A percentile compares a stretch with the other conserved stretches of the same genome.
phyloP scores from a whole-genome alignment of 768 basidiomycete species.

The Tricholoma sp. region DNA sequence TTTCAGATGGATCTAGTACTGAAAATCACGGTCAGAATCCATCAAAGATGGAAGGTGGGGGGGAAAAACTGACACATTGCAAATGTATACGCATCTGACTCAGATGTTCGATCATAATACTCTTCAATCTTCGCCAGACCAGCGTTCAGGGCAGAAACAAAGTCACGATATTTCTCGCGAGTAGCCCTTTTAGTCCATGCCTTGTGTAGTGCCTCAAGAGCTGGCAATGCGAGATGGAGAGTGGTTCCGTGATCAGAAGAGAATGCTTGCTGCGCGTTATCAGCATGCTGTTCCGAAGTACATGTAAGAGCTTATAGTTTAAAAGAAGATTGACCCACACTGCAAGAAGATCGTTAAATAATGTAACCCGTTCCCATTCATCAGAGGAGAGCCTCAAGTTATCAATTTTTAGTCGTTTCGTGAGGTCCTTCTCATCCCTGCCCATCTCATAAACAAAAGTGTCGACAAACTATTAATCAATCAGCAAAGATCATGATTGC shows the following conservation, averaged over 20 bases:
- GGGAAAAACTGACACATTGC: not conserved
- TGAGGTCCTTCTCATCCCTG: not conserved
- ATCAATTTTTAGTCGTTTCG: not conserved
- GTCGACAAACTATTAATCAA: not conserved
- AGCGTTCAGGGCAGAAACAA: not conserved
- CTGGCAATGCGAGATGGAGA: not conserved
- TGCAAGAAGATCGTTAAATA: not conserved
- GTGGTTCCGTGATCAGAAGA: not conserved
- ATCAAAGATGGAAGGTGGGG: too few species aligned
- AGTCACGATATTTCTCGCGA: not conserved
- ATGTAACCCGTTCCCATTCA: not conserved
- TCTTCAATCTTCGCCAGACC: slow-evolving; percentile 1
- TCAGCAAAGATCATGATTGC: not conserved
- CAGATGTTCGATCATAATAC: not conserved
- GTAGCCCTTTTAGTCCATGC: not conserved
- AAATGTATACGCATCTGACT: slow-evolving; percentile 1
- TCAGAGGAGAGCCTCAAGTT: not conserved
- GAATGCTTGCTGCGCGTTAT: not conserved
- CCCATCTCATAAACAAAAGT: slow-evolving; percentile 1
- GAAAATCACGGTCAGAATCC: not conserved
- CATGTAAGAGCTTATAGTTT: not conserved
- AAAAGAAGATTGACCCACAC: not conserved
- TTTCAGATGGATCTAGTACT: not conserved
- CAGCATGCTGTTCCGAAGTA: not conserved
- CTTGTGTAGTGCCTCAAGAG: not conserved